Evolutionary conservation across 2,329 filamentous ascomycete genomes (phyloP), one percentile per base, ranked within the genome.

Genomic region (Lomentospora prolificans): DNA sequence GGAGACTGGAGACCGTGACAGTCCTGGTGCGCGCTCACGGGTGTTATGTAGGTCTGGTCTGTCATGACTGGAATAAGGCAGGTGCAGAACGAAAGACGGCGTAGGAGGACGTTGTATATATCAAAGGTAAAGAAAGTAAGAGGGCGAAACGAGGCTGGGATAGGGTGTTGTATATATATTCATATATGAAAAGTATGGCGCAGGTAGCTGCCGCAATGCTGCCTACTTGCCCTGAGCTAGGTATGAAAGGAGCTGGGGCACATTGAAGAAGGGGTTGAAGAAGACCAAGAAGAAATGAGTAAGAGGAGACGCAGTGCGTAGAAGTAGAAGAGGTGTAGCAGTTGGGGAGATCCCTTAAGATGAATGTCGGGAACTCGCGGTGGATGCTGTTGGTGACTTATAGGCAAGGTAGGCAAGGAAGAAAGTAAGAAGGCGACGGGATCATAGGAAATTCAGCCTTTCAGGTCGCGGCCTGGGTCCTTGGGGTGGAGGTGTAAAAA

Each of bases 401-500:
- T 55, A 55, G 27, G 19, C 28, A 31, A n/a, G n/a, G 36, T 5
- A 27, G 24, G 24, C 36, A n/a, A 54, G 19, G 36, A 14, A 25
- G 24, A 27, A 12, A n/a, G 19, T 27, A 33, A 41, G 27, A 55
- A 24, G 41, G n/a, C 25, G 27, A 50, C 28, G 39, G 8, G 52
- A 41, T 55, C 19, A 31, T 27, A 31, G 25, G 28, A 22, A 44
- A 50, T 24, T 50, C 53, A 50, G 53, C 53, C 53, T 55, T 48
- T 55, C 39, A 17, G 53, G 39, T 36, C 39, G n/a, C 39, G 53
- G 27, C 41, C 53, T 10, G 41, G 53, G 27, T 44, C n/a, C 33
- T 19, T 33, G 39, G n/a, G 28, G 27, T n/a, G 17, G 33, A 55
- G 53, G 27, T 55, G 53, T 48, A 36, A 50, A 55, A 55, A 48